Evolutionary conservation across 345 rosid genomes (phyloP).

Genomic region (Noccaea caerulescens): DNA sequence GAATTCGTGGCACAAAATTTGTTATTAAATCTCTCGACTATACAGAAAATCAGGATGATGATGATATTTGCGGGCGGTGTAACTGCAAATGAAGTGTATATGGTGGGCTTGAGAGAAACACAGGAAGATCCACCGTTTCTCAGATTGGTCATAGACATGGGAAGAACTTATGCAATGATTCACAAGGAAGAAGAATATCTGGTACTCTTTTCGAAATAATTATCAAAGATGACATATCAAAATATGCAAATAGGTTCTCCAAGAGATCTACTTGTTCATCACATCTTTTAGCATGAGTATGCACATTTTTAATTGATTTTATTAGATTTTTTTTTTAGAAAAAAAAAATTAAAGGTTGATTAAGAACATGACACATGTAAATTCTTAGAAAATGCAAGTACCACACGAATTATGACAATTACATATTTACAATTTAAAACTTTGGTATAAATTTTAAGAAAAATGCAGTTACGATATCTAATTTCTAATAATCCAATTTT

Average conservation of each 20-base stretch:
- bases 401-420: no score
- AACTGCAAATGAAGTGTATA: constrained; percentile 44
- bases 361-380: no score
- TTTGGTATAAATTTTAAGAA: no score
- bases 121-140: constrained; percentile 58
- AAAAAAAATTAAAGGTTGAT: no score
- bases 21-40: constrained; percentile 54
- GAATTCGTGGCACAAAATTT: constrained; percentile 49
- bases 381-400: no score
- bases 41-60: constrained; percentile 49
- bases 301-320: no score
- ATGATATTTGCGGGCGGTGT: constrained; percentile 57
- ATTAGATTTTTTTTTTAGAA: no score
- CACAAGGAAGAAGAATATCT: constrained; percentile 44
- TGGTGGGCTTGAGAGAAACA: constrained; percentile 51
- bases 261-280: constrained; percentile 49
- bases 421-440: no score
- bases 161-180: constrained; percentile 54
- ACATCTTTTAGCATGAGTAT: constrained; percentile 28
- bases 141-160: constrained; percentile 51
- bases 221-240: constrained; percentile 37
- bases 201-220: constrained; percentile 38
- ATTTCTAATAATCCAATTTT: no score
- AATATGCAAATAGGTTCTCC: constrained; percentile 50
- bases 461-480: no score